These are phyloP conservation scores for Chamaenerion angustifolium DNA, from an alignment of 345 rosid species.

Conservation along the genomic window DNA sequence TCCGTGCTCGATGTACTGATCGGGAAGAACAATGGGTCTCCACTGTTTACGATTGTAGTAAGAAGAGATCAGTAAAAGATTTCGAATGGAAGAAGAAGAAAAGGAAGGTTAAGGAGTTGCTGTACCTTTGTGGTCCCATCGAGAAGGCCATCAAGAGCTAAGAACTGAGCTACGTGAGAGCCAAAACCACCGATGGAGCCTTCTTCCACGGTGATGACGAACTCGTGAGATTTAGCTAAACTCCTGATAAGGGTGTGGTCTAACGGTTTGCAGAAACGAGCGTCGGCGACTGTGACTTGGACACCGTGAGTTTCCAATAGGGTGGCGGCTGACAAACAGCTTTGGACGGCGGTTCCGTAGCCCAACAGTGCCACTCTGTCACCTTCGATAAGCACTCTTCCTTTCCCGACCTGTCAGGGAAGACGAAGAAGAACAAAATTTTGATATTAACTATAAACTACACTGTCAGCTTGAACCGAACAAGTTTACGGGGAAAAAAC, in stretches of 20 bases:
- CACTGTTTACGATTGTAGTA: conserved; percentile 41
- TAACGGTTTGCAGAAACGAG: conserved; percentile 83
- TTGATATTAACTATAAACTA: no score
- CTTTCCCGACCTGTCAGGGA: conserved; percentile 60
- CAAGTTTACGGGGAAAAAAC: no score
- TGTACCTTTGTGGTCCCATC: conserved; percentile 83
- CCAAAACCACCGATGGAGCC: conserved; percentile 97
- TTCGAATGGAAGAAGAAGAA: no score
- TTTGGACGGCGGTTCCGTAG: conserved; percentile 80
- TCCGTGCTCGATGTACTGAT: conserved; percentile 72
- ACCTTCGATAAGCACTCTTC: conserved; percentile 73
- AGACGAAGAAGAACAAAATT: no score
- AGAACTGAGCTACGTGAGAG: conserved; percentile 88
- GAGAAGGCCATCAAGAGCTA: conserved; percentile 81
- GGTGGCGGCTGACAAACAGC: conserved; percentile 64
- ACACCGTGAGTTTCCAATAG: conserved; percentile 41
- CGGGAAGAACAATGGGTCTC: conserved; percentile 79
- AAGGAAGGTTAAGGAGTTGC: neutral
- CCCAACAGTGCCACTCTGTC: conserved; percentile 81
- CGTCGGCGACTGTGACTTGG: conserved; percentile 65
- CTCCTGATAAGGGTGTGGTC: conserved; percentile 67
- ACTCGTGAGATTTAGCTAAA: conserved; percentile 73
- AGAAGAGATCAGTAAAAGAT: neutral
- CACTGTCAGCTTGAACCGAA: no score
- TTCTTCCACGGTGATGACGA: conserved; percentile 82